Base-by-base conservation (phyloP, 2,329 filamentous ascomycete species). In the Chaetoscypha palmicola region DNA sequence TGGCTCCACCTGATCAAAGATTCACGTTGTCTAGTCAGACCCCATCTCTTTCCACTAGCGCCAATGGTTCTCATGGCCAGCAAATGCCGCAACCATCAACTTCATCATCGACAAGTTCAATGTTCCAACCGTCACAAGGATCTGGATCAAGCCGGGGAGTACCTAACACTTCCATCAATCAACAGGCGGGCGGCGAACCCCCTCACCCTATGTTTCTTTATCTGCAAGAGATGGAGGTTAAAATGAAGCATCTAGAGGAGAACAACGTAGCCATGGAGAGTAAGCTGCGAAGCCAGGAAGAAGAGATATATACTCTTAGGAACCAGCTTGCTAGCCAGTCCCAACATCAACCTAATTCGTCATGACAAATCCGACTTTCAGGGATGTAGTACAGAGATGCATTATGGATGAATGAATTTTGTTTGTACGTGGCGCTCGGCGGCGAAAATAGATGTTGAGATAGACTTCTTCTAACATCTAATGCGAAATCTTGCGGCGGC, bases 151-250 rank as follows among this genome's bases (percentile, higher is more conserved):
- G 48, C 17, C 47, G 57, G 44, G 51, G 51, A 20, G 34, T 37
- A 26, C 41, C 52, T 14, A 46, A 38, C 36, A 49, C 44, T 20
- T 49, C 53, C 21, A 39, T 50, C 4, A 72, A 70, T 5, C 72
- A 68, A 45, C 72, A 83, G 33, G 75, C 72, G 38, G 77, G 73
- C 38, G 72, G 68, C 12, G 76, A 76, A 32, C 81, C 77, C 57
- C 77, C 77, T 51, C 77, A 76, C 49, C 87, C 86, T 54, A 71
- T 87, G 48, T 82, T 87, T 61, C 67, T 72, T 3, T 88, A 88
- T 56, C 76, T 90, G 24, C 79, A 86, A 45, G 73, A 72, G 14
- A 68, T 91, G 38, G 85, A 91, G 58, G 74, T 78, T 10, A 68
- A 68, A 51, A 60, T 76, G n/a, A 69, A 70, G 43, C 61, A 66